A percentile compares a stretch with the other conserved stretches of the same genome.
Evolutionary conservation across 1,284 basidiomycete species (phyloP).

Genomic region (Apiotrichum gracile): DNA sequence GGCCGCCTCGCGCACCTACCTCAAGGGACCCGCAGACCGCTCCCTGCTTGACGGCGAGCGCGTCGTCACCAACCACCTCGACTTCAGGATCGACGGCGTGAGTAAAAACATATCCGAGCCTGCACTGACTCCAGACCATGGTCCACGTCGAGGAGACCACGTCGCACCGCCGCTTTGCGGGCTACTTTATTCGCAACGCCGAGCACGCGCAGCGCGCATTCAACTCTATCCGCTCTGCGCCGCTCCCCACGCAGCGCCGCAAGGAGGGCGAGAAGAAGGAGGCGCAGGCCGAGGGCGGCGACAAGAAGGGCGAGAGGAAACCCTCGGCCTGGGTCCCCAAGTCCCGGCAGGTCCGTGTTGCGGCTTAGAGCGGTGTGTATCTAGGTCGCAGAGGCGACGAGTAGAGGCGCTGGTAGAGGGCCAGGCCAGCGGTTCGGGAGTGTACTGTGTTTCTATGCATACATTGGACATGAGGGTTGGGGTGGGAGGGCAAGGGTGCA

Average conservation of each 20-base stretch:
- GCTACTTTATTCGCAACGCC: slow-evolving; percentile 94
- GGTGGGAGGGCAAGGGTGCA: not conserved
- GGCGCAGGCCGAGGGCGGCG: too few relatives aligned
- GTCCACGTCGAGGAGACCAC: slow-evolving; percentile 92
- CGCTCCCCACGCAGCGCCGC: slow-evolving; percentile 53
- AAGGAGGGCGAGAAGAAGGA: slow-evolving; percentile 4
- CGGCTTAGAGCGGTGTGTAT: slow-evolving; percentile 14
- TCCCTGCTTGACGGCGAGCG: slow-evolving; percentile 73
- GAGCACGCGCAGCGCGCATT: slow-evolving; percentile 79
- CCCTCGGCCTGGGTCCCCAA: slow-evolving; percentile 24
- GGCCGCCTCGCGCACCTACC: slow-evolving; percentile 58
- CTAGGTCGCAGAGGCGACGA: not conserved
- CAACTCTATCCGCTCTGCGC: slow-evolving; percentile 66
- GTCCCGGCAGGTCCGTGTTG: slow-evolving; percentile 23
- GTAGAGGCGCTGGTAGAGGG: not conserved
- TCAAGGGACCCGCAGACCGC: slow-evolving; percentile 59
- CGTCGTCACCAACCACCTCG: slow-evolving; percentile 85
- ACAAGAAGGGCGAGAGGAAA: slow-evolving; percentile 8
- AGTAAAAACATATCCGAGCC: slow-evolving; percentile 52
- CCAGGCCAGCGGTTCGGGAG: not conserved
- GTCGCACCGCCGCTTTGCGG: slow-evolving; percentile 83
- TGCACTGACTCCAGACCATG: slow-evolving; percentile 54
- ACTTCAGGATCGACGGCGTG: slow-evolving; percentile 82
- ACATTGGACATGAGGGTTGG: not conserved
- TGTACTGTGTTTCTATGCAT: slow-evolving; percentile 2